Conservation (phyloP, 768 basidiomycete genomes). For the Termitomyces titanicus region DNA sequence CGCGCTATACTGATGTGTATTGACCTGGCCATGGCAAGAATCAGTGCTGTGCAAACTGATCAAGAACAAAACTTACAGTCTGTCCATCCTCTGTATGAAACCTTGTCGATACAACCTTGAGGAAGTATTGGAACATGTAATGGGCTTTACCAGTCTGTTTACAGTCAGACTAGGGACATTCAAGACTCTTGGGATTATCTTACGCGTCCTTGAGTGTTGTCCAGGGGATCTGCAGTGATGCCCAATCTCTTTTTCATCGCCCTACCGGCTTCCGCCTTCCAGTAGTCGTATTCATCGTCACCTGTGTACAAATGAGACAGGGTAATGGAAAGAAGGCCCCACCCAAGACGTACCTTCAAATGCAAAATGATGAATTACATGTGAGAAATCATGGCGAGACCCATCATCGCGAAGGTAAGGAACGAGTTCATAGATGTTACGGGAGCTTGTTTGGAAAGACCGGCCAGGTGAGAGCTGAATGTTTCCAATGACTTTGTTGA, state of each 20-base stretch:
- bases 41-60: constrained; percentile 3
- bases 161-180: constrained; percentile 1
- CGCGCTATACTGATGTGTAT: constrained; percentile 92
- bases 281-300: constrained; percentile 76
- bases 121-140: constrained; percentile 99
- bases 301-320: constrained; percentile 30
- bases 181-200: constrained; percentile 14
- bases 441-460: constrained; percentile 85
- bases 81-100: constrained; percentile 82
- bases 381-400: constrained; percentile 92
- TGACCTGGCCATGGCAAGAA: constrained; percentile 43
- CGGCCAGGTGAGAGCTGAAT: constrained; percentile 93
- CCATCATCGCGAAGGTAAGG: constrained; percentile 90
- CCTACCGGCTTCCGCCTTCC: constrained; percentile 56
- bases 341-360: constrained; percentile 52
- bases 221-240: constrained; percentile 73
- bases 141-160: constrained; percentile 68
- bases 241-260: constrained; percentile 72
- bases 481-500: constrained; percentile 97
- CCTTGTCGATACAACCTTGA: constrained; percentile 96
- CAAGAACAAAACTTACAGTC: constrained; percentile 36
- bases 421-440: constrained; percentile 84
- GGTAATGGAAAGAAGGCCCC: background rate
- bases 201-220: constrained; percentile 58
- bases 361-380: constrained; percentile 74